Percentiles rank a stretch among this genome's conserved stretches.
Evolutionary conservation across 768 basidiomycete genomes (phyloP).

Genomic region (Mycena indigotica): DNA sequence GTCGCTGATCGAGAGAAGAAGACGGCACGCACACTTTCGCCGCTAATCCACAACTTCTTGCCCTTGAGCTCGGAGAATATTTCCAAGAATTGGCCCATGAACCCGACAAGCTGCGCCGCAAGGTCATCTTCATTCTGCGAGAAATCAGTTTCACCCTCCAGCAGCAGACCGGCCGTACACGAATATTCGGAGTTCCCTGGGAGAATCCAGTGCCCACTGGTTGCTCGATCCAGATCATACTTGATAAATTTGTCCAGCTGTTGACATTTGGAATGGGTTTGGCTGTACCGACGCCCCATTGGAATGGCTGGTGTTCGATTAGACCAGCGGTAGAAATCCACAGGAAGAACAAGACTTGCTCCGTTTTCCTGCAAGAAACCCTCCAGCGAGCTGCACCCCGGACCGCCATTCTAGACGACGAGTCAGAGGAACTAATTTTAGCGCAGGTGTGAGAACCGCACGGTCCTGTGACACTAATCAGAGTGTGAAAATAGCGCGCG

Average conservation of each 20-base stretch:
- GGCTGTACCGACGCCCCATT: constrained; percentile 65
- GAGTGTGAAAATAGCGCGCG: not conserved
- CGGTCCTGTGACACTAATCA: constrained; percentile 47
- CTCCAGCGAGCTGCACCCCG: constrained; percentile 75
- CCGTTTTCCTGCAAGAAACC: constrained; percentile 77
- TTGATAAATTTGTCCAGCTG: constrained; percentile 82
- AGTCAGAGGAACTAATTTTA: not conserved
- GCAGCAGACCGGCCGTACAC: constrained; percentile 37
- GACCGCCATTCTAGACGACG: constrained; percentile 60
- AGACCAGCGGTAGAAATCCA: not conserved
- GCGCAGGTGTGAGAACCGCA: not conserved
- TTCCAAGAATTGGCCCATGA: constrained; percentile 74
- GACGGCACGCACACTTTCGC: constrained; percentile 67
- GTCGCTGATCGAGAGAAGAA: not conserved
- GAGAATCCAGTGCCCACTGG: constrained; percentile 81
- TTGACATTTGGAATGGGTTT: constrained; percentile 63
- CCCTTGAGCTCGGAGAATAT: constrained; percentile 74
- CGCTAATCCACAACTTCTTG: constrained; percentile 69
- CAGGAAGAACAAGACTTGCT: constrained; percentile 38
- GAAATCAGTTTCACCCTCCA: not conserved
- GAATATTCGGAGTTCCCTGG: constrained; percentile 65
- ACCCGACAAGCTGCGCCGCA: constrained; percentile 54
- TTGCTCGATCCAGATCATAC: constrained; percentile 75
- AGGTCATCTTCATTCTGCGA: constrained; percentile 51
- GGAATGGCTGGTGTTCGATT: constrained; percentile 56